Evolutionary conservation across 148 eudicot species (phyloP).

Genomic region (Silene conica): DNA sequence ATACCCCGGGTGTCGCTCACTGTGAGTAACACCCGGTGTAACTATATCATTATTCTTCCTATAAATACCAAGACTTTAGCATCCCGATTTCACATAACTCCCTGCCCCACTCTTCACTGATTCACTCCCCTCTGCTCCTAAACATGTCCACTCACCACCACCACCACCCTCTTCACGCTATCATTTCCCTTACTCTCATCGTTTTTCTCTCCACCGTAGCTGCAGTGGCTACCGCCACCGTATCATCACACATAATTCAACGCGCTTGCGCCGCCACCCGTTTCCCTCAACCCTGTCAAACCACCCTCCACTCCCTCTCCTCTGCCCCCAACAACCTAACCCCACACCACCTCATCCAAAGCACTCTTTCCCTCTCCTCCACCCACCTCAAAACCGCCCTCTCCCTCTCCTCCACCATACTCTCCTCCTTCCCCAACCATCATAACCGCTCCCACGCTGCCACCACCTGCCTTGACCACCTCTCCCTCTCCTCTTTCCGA

Average conservation of each 20-base stretch:
- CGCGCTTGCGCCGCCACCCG: conserved; percentile 66
- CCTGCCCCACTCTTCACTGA: too few species aligned
- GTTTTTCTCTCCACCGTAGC: conserved; percentile 32
- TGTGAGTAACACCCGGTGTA: too few species aligned
- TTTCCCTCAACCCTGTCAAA: conserved; percentile 41
- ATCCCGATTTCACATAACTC: too few species aligned
- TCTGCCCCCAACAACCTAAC: conserved; percentile 23
- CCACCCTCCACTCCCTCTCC: conserved; percentile 21
- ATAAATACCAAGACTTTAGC: too few species aligned
- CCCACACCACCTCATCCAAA: conserved; percentile 36
- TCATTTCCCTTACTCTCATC: conserved; percentile 33
- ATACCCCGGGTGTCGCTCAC: too few species aligned
- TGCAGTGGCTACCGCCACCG: conserved; percentile 31
- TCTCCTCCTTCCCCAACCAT: conserved; percentile 39
- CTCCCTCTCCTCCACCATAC: conserved; percentile 46
- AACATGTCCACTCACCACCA: conserved; percentile 19
- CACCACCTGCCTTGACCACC: conserved; percentile 43
- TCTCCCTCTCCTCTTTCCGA: conserved; percentile 41
- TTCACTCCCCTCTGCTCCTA: too few species aligned
- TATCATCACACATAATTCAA: conserved; percentile 32
- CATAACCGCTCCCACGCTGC: conserved; percentile 57
- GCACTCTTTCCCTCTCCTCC: conserved; percentile 39
- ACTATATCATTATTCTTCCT: too few species aligned
- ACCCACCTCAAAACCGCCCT: conserved; percentile 40
- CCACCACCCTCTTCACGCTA: neutral